Base-by-base conservation (phyloP, 148 eudicot species). In the Nepenthes mirabilis region DNA sequence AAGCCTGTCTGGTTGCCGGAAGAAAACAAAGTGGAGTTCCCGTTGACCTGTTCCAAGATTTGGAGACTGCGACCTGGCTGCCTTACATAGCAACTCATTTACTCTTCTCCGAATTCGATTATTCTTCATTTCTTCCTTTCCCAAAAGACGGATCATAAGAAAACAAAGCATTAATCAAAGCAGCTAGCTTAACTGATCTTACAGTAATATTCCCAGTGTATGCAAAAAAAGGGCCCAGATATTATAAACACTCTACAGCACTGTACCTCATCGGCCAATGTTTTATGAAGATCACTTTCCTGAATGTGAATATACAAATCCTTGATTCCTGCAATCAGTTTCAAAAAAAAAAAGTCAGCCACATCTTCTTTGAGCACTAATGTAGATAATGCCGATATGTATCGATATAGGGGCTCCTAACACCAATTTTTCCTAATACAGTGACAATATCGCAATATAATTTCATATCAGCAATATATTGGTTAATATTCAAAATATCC, bases 21-120 rank as follows among this genome's bases (percentile, higher is more conserved):
- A 91, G 84, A 91, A 91, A 72, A 82, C 78, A 71, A 91, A 91
- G 83, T 91, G 96, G 61, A 91, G 90, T 74, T 91, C 96, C 43
- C 88, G 80, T 69, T 88, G 84, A 80, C 77, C 74, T 47, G 80
- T 45, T 69, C 52, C 67, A 50, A 68, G 70, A 69, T 62, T 59
- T 4, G 74, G 43, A 56, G 74, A 54, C 57, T 68, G 68, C 55
- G 94, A 70, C 23, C 68, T 48, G 33, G 80, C 82, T 63, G 97
- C 90, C 73, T 91, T 88, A 47, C 81, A 81, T 12, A 91, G 77
- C 75, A 91, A 72, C 59, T 91, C 96, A 70, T 85, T 77, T 33
- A 91, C 86, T 64, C 96, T 82, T 69, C 80, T 79, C 59, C 75
- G 79, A 53, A 88, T 88, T 67, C 96, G 83, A 73, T 64, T 88